These are phyloP conservation scores for Saturnispora hagleri DNA, from an alignment of 805 yeast genomes.

Conservation along the genomic window DNA sequence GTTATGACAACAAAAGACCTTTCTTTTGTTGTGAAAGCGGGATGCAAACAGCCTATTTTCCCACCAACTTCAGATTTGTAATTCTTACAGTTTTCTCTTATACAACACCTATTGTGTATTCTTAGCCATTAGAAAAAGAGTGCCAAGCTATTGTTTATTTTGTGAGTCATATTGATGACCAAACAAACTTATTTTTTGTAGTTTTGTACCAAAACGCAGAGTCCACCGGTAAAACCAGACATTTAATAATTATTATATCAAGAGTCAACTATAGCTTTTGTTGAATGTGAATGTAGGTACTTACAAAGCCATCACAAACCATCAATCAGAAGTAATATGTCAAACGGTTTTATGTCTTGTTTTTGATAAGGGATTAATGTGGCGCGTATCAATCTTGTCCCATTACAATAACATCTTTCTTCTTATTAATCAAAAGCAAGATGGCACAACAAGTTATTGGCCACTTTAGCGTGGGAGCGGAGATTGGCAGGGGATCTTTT, in stretches of 20 bases:
- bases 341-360: not conserved
- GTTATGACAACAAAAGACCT: too few species aligned
- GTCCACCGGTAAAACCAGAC: too few species aligned
- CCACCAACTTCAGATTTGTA: too few species aligned
- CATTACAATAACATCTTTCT: not conserved
- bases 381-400: slow-evolving; percentile 6
- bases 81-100: too few species aligned
- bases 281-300: too few species aligned
- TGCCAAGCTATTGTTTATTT: not conserved
- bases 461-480: slow-evolving; percentile 24
- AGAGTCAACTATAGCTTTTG: too few species aligned
- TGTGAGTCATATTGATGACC: not conserved
- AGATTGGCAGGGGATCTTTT: slow-evolving; percentile 92
- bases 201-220: too few species aligned
- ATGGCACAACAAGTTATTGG: slow-evolving; percentile 5
- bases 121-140: too few species aligned
- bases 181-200: not conserved
- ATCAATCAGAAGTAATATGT: not conserved
- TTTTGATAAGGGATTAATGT: not conserved
- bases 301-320: not conserved
- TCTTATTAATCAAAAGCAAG: not conserved
- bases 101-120: too few species aligned
- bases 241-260: too few species aligned
- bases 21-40: too few species aligned
- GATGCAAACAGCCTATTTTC: too few species aligned